Base-by-base conservation (phyloP, 495 filamentous ascomycete genomes). In the Xylaria flabelliformis region DNA sequence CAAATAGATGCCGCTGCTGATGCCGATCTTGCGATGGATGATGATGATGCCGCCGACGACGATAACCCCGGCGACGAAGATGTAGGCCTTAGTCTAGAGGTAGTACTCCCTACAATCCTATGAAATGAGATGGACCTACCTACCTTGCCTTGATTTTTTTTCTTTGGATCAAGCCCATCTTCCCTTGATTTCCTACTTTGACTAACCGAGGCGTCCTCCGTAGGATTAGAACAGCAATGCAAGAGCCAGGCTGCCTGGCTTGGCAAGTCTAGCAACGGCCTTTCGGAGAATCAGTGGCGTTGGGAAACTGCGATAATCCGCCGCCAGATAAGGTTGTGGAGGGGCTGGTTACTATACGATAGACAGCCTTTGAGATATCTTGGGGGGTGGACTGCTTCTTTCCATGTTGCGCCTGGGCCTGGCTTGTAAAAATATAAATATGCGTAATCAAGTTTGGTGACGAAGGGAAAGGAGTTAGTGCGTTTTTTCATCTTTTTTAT, bases 211-310 rank as follows among this genome's bases (percentile, higher is more conserved):
- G 74, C 72, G 59, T 65, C 41, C 36, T 67, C 73, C 76, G 73
- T 61, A 79, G 77, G 77, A 76, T 75, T 79, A 77, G 74, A 71
- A 72, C 53, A 67, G 50, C 55, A 63, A 76, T 70, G 26, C 70
- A 58, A 64, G 29, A 21, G 71, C 65, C 51, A 69, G 69, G 62
- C 56, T 67, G 64, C 66, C 75, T 69, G 67, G 69, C 67, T 32
- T 79, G 34, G 50, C 51, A 59, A 67, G 51, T 69, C 63, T 79
- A 61, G 70, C 71, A 48, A 75, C 44, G 51, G 77, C 67, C 55
- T 71, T 79, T 42, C 65, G 69, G 53, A 67, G 70, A 64, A 67
- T 74, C 39, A 74, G 75, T 55, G 73, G 69, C 51, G 51, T 66
- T 26, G 50, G 44, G 36, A 66, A 61, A 17, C 29, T 12, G 21